Evolutionary conservation across 2,329 filamentous ascomycete genomes (phyloP), one percentile per base, ranked within the genome.

Genomic region (Aspergillus novofumigatus): DNA sequence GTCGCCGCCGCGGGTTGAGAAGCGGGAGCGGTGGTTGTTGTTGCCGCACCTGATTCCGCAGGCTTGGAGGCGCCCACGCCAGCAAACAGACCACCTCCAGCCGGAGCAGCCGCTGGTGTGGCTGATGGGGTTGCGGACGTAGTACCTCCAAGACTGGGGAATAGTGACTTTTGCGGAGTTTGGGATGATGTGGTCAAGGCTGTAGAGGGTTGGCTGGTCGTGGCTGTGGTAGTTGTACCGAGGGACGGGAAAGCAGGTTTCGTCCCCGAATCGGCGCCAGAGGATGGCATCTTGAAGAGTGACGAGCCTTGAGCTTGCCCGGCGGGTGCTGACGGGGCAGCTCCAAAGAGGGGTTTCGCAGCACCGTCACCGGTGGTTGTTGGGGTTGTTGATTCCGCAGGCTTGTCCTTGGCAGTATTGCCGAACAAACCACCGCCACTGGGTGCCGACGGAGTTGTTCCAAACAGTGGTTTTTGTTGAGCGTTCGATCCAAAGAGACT

Each of bases 131-230:
- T 63, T 56, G 69, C 62, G 3, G 70, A 65, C 50, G 72, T 64
- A 32, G 69, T 54, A 21, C 63, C 65, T 8, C 69, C 69, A 25
- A 70, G 52, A 47, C 53, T 29, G 26, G 68, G 65, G 59, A 75
- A 75, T n/a, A 68, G 54, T 45, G 71, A 61, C 54, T 73, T 73
- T 59, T 72, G 69, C 14, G 71, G 69, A 38, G 71, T 70, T 26
- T 70, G 63, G 28, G 67, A 63, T 32, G 72, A 69, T 42, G 69
- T 56, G 21, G 66, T 59, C 20, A 67, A 58, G 17, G 67, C 62
- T 49, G 65, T 63, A 44, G 67, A 60, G 20, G 68, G 57, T 51
- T 62, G 59, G 21, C 65, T 53, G 35, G 64, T 49, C 23, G 59
- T 42, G 25, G 50, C 62, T 26, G 63, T 56, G 20, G 61, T 58